Evolutionary conservation across 345 rosid species (phyloP), one percentile per base, ranked within the genome.

Genomic region (Camelina hispida): DNA sequence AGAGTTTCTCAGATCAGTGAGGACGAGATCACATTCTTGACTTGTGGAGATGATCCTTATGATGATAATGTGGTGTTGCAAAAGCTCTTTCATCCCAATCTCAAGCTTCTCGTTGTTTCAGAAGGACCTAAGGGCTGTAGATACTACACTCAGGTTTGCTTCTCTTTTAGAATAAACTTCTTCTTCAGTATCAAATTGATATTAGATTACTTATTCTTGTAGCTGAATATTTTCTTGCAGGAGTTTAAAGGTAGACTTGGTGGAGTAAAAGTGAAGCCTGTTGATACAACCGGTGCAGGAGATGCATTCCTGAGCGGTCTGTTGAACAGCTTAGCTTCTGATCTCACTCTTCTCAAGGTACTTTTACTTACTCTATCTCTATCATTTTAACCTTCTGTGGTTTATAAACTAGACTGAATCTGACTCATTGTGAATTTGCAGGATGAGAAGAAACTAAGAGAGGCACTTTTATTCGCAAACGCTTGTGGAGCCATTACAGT

Each of bases 71-170:
- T 85, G 61, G 96, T 90, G 76, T 70, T 86, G 83, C 57, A 81
- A 57, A 90, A 85, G 80, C 88, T 90, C 23, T 90, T 83, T 70
- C 96, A 89, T 83, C 91, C 95, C 18, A 76, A 87, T 68, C 89
- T 93, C 52, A 91, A 84, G 81, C 98, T 96, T 80, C 85, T 96
- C 80, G 50, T 96, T 25, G 91, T 96, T 14, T 93, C 97, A 43
- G 98, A 96, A 83, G 99, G 98, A 62, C 77, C 96, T 42, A 80
- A 82, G 7, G 99, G 99, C 46, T 93, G 97, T 81, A 86, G 97
- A 87, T 96, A 96, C 77, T 96, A 87, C 79, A 93, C 99, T 63
- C 79, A 88, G 94, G 99, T 79, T 68, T 34, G 57, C 58, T 42
- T 59, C 4, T 66, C 46, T 52, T 9, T 30, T 17, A 4, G 4